Evolutionary conservation across 805 yeast species (phyloP), one percentile per base, ranked within the genome.

Genomic region (Nematodospora valgi): DNA sequence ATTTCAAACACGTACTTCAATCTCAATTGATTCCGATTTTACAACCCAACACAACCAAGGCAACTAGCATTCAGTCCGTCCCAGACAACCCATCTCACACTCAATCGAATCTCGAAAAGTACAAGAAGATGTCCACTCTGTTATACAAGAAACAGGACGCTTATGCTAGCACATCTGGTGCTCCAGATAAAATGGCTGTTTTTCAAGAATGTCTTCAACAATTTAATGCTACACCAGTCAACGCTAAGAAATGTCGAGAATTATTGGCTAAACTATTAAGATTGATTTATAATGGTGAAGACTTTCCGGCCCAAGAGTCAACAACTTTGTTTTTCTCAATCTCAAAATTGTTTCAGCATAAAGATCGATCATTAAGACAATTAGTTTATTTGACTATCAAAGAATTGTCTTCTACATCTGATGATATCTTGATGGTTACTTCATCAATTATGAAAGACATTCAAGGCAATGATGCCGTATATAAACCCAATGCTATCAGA

Each of bases 381-480:
- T 76, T 86, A 68, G 95, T 91, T 12, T 93, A 91, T 55, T 70
- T 93, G 58, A 91, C 96, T 11, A 88, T 91, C 61, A 93, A 93
- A 67, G 97, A 91, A 60, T 74, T 93, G 44, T 77, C 91, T 32
- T 64, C 81, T 13, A 76, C 83, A 44, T 86, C 96, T 14, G 97
- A 93, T 61, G 96, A 91, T 61, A 87, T 88, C 38, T 75, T 93
- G 60, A 93, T 93, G 98, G 97, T 91, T 18, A 93, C 98, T 18
- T 86, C 96, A 2, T 88, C 96, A 18, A 89, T 93, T 55, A 93
- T 93, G 97, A 89, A 89, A 64, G 98, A 93, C 64, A 86, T 93
- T 36, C 97, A 94, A 64, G 82, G 80, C 46, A 91, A 91, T 38
- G 94, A 86, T 40, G 68, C 78, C 45, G 68, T 87, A 43, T 88